Evolutionary conservation across 2,329 filamentous ascomycete species (phyloP).

Genomic region (Xylaria sp.): DNA sequence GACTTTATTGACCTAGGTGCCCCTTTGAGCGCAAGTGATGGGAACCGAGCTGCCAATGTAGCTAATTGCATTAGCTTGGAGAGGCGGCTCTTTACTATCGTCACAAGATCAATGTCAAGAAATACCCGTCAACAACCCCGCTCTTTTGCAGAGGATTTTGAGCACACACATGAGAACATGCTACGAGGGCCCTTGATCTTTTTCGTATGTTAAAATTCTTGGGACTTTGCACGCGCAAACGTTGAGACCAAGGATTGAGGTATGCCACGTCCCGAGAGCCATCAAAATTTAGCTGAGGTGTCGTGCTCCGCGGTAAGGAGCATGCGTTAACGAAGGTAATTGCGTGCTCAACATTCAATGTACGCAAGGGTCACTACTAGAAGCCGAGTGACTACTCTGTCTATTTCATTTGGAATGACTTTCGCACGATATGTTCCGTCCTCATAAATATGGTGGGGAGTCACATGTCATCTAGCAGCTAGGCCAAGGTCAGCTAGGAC

Average conservation of each 20-base stretch:
- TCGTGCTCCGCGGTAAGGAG: not conserved
- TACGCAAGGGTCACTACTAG: no score
- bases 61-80: slow-evolving; percentile 1
- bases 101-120: not conserved
- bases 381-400: no score
- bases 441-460: not conserved
- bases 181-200: not conserved
- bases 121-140: not conserved
- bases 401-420: not conserved
- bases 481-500: not conserved
- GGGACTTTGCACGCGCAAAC: not conserved
- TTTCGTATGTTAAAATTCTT: not conserved
- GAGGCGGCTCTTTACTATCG: not conserved
- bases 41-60: not conserved
- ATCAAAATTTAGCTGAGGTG: not conserved
- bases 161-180: not conserved
- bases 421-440: not conserved
- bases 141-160: not conserved
- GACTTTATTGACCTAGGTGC: not conserved
- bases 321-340: no score
- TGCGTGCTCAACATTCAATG: no score
- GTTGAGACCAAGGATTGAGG: not conserved
- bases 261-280: not conserved
- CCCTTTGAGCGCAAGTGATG: not conserved
- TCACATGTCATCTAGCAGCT: not conserved